Conservation (phyloP, 2,329 filamentous ascomycete genomes). For the Fusarium nanum region DNA sequence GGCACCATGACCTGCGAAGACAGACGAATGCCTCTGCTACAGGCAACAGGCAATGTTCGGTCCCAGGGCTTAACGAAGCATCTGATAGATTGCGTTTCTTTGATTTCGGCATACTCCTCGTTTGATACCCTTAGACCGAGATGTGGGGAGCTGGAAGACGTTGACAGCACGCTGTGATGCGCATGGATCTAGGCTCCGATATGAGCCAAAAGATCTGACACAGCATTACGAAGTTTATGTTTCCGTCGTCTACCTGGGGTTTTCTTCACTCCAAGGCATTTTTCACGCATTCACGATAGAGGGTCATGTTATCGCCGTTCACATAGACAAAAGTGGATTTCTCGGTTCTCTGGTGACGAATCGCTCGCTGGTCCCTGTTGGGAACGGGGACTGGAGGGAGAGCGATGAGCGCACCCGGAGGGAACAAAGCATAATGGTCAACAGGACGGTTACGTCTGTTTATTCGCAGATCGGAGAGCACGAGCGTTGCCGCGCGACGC, state of each 20-base stretch:
- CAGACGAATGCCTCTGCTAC: constrained; percentile 50
- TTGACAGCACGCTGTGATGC: constrained; percentile 53
- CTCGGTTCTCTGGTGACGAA: constrained; percentile 66
- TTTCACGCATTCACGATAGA: constrained; percentile 58
- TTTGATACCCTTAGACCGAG: constrained; percentile 61
- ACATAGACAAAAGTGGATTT: constrained; percentile 75
- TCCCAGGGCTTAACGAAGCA: constrained; percentile 57
- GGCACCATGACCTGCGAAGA: constrained; percentile 56
- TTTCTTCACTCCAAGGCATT: constrained; percentile 50
- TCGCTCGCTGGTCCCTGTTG: constrained; percentile 51
- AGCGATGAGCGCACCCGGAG: constrained; percentile 50
- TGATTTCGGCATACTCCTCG: constrained; percentile 57
- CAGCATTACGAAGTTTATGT: constrained; percentile 53
- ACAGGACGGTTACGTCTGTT: constrained; percentile 52
- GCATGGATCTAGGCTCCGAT: constrained; percentile 48
- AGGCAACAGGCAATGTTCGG: constrained; percentile 52
- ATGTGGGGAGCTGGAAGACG: constrained; percentile 55
- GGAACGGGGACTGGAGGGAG: constrained; percentile 50
- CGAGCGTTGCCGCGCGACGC: constrained; percentile 54
- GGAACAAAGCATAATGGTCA: constrained; percentile 50
- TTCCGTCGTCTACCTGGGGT: constrained; percentile 54
- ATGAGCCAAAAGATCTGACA: constrained; percentile 49
- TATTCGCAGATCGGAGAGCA: constrained; percentile 50
- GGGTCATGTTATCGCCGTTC: constrained; percentile 60
- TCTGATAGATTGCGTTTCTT: constrained; percentile 60